Evolutionary conservation across 1,284 basidiomycete genomes (phyloP).

Genomic region (Takashimella tepidaria): DNA sequence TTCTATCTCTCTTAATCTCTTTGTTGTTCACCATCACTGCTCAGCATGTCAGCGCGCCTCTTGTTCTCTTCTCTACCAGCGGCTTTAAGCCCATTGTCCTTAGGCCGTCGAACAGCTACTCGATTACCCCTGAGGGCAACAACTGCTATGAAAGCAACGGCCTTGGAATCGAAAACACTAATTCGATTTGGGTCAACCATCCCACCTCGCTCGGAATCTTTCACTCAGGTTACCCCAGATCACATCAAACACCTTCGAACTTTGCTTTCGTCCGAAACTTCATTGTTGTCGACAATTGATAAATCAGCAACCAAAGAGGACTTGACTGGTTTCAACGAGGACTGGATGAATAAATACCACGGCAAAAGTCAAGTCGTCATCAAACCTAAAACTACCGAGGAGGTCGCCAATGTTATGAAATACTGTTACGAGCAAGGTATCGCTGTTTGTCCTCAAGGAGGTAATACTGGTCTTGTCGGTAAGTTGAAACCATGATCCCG

Average conservation of each 20-base stretch:
- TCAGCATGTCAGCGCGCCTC: neutral
- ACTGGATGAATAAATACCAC: slow-evolving; percentile 97
- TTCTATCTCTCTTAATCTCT: neutral
- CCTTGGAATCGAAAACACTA: neutral
- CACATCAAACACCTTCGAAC: slow-evolving; percentile 51
- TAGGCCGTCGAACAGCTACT: neutral
- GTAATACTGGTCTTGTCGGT: slow-evolving; percentile 92
- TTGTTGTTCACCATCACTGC: neutral
- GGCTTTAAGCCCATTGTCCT: neutral
- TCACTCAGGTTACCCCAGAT: slow-evolving; percentile 48
- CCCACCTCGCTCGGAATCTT: slow-evolving; percentile 39
- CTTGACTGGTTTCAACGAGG: slow-evolving; percentile 75
- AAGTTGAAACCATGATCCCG: slow-evolving; percentile 23
- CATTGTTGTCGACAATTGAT: slow-evolving; percentile 51
- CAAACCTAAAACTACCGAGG: slow-evolving; percentile 78
- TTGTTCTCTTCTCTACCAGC: neutral
- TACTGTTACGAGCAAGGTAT: slow-evolving; percentile 76
- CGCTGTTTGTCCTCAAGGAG: slow-evolving; percentile 92
- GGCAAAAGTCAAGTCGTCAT: slow-evolving; percentile 79
- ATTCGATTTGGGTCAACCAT: slow-evolving; percentile 37
- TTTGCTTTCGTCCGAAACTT: slow-evolving; percentile 49
- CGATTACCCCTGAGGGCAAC: neutral
- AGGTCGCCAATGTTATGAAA: slow-evolving; percentile 82
- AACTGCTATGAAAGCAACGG: neutral
- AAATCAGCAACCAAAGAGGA: slow-evolving; percentile 55